Base-by-base conservation (phyloP, 2,329 filamentous ascomycete genomes). In the Aspergillus ruber region DNA sequence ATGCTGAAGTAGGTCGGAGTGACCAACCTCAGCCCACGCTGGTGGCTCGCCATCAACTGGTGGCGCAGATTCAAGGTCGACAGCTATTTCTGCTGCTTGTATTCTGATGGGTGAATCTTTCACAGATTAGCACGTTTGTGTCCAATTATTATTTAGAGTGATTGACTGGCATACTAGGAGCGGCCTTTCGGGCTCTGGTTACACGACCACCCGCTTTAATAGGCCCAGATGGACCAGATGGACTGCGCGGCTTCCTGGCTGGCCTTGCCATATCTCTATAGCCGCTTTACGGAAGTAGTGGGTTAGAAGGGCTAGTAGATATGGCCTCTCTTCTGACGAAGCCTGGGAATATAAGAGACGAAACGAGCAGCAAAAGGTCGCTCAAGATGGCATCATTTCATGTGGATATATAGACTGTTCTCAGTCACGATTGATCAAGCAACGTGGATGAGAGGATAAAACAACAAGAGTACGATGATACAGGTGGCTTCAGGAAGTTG, bases 1-100 rank as follows among this genome's bases (percentile, higher is more conserved):
- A 12, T 43, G 27, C 17, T 6, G 18, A n/a, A 6, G 17, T 41
- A 44, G 7, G 39, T 20, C 25, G 10, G 8, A 27, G 9, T n/a
- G 12, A 47, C 53, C 21, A 50, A 64, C 70, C 4, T 78, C 69
- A 0, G 82, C 74, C 79, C 80, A 85, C 0, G 81, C 75, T 9
- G 69, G 64, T 6, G 80, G 79, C 1, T 56, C 38, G n/a, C 60
- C 65, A 21, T 56, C 47, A 12, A 62, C 50, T 3, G 29, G 42
- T 18, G 17, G 39, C 1, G 21, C 12, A 17, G n/a, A 3, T 21
- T 32, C 20, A 25, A 21, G 17, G 53, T n/a, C 20, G n/a, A 21
- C 15, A 23, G 18, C 32, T 33, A 4, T n/a, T 15, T 13, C 1
- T 18, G 23, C 40, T 15, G 40, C 40, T 8, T 25, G 12, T 6